Base-by-base conservation (phyloP, 768 basidiomycete species). In the Dictyophora rubrovolvata region DNA sequence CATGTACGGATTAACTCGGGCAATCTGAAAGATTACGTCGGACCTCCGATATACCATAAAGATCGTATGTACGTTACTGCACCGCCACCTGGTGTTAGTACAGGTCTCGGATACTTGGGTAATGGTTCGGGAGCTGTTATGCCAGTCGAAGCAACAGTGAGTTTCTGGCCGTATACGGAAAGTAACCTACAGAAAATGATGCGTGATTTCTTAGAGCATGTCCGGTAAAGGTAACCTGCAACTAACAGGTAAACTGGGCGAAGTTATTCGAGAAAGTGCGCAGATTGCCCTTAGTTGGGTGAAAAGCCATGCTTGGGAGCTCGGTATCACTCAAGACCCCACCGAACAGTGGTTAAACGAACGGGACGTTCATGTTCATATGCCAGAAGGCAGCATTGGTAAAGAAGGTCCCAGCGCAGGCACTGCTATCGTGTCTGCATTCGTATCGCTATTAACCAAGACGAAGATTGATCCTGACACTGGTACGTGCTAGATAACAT, bases 341-440 rank as follows among this genome's bases (percentile, higher is more conserved):
- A 81, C 80, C 6, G 87, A 90, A 56, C 85, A 88, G 68, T 85
- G 93, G 69, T 73, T 97, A 66, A 83, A 85, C 21, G 87, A 95
- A 67, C 78, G 83, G 46, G 93, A 97, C 65, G 79, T 98, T 17
- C 95, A 98, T 71, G 81, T 99, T 46, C 96, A 98, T 69, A 97
- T 96, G 95, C 92, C 93, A 0, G 93, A 92, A 69, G 93, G 92
- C 9, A 87, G 86, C 66, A 84, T 93, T 56, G 90, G 90, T 20
- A 93, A 97, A 74, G 94, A 96, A 64, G 96, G 96, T 0, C 96
- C 96, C 1, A 93, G 89, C 65, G 96, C 96, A 1, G 96, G 96
- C 35, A 97, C 91, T 5, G 96, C 96, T 0, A 85, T 99, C 46
- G 67, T 96, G 60, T 84, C 88, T 49, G 93, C 95, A 0, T 87